These are phyloP conservation scores for Eucalyptus viminalis DNA, from an alignment of 345 rosid species.

Conservation along the genomic window DNA sequence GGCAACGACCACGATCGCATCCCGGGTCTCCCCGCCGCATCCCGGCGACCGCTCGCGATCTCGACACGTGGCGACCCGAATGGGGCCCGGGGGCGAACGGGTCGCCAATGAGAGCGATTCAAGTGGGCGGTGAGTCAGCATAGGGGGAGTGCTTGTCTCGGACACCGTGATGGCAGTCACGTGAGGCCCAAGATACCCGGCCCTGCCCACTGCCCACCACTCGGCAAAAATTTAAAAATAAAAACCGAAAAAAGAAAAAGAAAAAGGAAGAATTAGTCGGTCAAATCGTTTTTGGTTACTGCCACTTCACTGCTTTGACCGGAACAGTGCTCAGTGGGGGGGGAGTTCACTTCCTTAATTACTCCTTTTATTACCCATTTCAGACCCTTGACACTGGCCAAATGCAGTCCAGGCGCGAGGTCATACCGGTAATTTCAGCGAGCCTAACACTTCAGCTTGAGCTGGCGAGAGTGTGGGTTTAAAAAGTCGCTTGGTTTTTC, in stretches of 20 bases:
- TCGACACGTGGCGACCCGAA: neutral
- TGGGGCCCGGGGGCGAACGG: neutral
- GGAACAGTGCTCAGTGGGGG: neutral
- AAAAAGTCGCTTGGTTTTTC: neutral
- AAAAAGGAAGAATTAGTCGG: neutral
- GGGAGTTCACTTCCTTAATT: neutral
- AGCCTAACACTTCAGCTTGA: neutral
- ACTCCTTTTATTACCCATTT: neutral
- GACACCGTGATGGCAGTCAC: conserved; percentile 32
- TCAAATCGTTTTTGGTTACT: neutral
- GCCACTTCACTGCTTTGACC: neutral
- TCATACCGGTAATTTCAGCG: neutral
- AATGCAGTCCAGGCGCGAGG: neutral
- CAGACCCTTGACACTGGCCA: neutral
- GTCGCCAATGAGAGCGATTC: neutral
- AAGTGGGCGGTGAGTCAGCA: conserved; percentile 31
- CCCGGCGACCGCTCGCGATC: neutral
- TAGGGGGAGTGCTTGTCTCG: conserved; percentile 13
- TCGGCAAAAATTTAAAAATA: neutral
- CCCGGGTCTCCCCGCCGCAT: neutral
- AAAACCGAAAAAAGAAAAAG: neutral
- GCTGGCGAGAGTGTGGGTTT: neutral
- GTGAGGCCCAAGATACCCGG: conserved; percentile 90
- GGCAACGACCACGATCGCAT: neutral
- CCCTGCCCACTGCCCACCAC: neutral